Conservation (phyloP, 306 rosid species). For the Gynostemma pentaphyllum region DNA sequence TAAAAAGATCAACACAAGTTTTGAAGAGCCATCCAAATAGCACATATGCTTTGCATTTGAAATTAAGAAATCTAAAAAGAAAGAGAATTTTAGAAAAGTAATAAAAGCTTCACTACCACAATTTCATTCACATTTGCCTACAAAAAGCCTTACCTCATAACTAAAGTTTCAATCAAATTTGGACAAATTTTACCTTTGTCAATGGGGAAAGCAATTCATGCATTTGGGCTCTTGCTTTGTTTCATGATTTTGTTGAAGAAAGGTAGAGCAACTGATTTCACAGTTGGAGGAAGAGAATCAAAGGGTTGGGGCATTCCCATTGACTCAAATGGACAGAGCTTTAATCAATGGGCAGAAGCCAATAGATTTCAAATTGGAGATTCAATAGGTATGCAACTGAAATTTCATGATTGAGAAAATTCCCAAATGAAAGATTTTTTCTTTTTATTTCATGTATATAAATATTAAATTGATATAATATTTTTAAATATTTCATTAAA, state of each 20-base stretch:
- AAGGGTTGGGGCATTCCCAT: slow-evolving; percentile 63
- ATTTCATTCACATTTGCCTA: slow-evolving; percentile 38
- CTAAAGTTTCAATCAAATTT: too few relatives aligned
- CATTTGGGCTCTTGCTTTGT: slow-evolving; percentile 28
- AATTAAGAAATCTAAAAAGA: slow-evolving; percentile 42
- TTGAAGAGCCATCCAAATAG: too few relatives aligned
- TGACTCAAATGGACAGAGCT: slow-evolving; percentile 30
- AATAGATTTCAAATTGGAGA: slow-evolving; percentile 72
- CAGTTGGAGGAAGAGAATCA: slow-evolving; percentile 61
- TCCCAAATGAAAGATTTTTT: too few relatives aligned
- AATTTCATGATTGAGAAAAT: background rate
- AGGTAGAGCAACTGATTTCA: slow-evolving; percentile 39
- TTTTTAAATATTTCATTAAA: too few relatives aligned
- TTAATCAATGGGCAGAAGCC: slow-evolving; percentile 69
- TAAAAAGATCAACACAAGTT: too few relatives aligned
- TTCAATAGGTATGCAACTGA: slow-evolving; percentile 34
- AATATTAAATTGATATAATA: too few relatives aligned
- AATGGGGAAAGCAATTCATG: slow-evolving; percentile 36
- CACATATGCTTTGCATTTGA: slow-evolving; percentile 71
- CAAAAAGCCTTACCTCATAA: slow-evolving; percentile 36
- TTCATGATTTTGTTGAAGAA: slow-evolving; percentile 33
- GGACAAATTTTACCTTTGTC: background rate
- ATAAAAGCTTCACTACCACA: slow-evolving; percentile 50
- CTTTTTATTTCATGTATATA: too few relatives aligned
- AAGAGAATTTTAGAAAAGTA: slow-evolving; percentile 39